These are phyloP conservation scores for Botrytis aclada DNA, from an alignment of 2,329 filamentous ascomycete species.

Conservation along the genomic window DNA sequence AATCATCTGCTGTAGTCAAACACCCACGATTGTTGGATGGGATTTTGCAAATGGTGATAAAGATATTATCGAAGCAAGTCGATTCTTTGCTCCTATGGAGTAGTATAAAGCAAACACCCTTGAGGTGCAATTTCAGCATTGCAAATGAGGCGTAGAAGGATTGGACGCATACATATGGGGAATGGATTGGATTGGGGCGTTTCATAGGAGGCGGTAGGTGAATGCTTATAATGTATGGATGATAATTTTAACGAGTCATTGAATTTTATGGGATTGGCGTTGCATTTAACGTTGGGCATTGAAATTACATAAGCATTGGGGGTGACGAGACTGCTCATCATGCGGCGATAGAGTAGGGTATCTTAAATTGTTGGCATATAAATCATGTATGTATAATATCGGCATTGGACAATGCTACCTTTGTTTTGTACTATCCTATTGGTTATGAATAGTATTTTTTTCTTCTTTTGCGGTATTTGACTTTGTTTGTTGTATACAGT, in stretches of 20 bases:
- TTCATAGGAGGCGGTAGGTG: not conserved
- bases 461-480: not conserved
- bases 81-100: slow-evolving; percentile 69
- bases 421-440: not conserved
- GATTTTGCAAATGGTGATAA: slow-evolving; percentile 89
- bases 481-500: not conserved
- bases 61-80: slow-evolving; percentile 72
- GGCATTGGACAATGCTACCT: not conserved
- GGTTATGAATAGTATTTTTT: not conserved
- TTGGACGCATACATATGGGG: not conserved
- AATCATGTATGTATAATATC: not conserved
- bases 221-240: not conserved
- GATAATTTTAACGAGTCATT: not conserved
- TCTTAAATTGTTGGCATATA: not conserved
- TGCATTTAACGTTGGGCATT: not conserved
- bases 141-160: not conserved
- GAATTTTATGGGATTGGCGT: not conserved
- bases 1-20: slow-evolving; percentile 93
- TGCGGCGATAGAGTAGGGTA: not conserved
- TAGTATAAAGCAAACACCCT: slow-evolving; percentile 31
- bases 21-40: slow-evolving; percentile 91
- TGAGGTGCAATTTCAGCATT: not conserved
- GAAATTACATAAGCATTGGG: not conserved
- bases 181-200: not conserved
- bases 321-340: not conserved